Conservation (phyloP, 169 alveolate genomes). For the Perkinsus chesapeaki region DNA sequence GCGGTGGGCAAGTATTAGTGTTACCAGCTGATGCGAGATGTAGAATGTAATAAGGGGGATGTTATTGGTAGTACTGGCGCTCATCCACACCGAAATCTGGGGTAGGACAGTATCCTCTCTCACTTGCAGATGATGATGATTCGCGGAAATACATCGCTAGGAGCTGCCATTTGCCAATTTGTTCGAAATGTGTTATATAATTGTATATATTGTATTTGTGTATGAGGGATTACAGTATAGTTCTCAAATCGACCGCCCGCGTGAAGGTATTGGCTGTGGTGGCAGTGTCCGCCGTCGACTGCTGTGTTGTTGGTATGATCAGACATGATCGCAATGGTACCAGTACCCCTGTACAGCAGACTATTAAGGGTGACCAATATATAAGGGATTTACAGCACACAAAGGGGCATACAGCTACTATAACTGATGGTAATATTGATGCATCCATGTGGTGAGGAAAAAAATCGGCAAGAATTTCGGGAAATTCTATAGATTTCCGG, state of each 20-base stretch:
- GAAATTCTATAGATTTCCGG: too few species aligned
- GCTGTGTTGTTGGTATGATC: not conserved
- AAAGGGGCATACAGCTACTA: constrained; percentile 58
- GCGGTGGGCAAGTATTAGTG: not conserved
- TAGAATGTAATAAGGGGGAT: not conserved
- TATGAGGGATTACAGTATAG: too few species aligned
- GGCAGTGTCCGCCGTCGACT: not conserved
- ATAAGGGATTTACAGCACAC: constrained; percentile 57
- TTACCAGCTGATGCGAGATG: not conserved
- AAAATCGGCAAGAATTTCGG: too few species aligned
- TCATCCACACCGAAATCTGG: too few species aligned
- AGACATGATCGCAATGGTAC: not conserved
- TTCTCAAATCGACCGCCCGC: too few species aligned
- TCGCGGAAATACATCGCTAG: too few species aligned
- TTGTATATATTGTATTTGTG: not conserved
- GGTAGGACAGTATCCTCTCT: too few species aligned
- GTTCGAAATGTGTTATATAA: too few species aligned
- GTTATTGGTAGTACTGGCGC: too few species aligned
- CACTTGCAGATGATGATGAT: too few species aligned
- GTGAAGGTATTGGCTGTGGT: not conserved
- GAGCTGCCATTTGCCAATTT: too few species aligned
- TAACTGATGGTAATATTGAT: constrained; percentile 47
- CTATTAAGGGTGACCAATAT: constrained; percentile 54
- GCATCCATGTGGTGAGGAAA: too few species aligned
- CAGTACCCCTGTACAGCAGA: not conserved